Conservation (phyloP, 208 protist species). For the Strigomonas culicis region DNA sequence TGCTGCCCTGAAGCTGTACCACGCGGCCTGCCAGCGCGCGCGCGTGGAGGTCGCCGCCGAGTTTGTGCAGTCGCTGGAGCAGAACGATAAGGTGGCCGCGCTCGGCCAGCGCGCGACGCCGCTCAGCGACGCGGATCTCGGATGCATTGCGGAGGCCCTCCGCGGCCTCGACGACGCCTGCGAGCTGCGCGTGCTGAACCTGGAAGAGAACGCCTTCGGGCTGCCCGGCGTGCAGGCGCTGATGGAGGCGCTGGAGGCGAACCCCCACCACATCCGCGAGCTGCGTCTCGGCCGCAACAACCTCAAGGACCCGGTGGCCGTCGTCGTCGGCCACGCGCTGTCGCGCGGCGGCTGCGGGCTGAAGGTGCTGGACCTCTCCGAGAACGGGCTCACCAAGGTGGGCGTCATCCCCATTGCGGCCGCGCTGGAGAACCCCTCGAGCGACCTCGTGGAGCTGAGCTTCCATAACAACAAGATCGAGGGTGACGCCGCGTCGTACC, state of each 20-base stretch:
- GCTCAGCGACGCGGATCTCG: slow-evolving; percentile 71
- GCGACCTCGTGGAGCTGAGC: slow-evolving; percentile 79
- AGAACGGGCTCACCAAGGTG: slow-evolving; percentile 81
- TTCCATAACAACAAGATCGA: slow-evolving; percentile 91
- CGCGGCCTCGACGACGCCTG: slow-evolving; percentile 27
- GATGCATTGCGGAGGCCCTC: slow-evolving; percentile 73
- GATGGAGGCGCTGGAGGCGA: slow-evolving; percentile 76
- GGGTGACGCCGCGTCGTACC: slow-evolving; percentile 55
- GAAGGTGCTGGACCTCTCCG: slow-evolving; percentile 85
- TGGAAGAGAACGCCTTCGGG: slow-evolving; percentile 85
- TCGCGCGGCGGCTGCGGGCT: slow-evolving; percentile 68
- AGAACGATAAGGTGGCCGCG: slow-evolving; percentile 37
- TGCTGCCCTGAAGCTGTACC: slow-evolving; percentile 33
- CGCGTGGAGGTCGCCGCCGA: slow-evolving; percentile 56
- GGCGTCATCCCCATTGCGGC: slow-evolving; percentile 75
- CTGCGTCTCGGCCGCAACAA: slow-evolving; percentile 83
- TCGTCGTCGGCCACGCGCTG: slow-evolving; percentile 73
- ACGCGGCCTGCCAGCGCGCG: slow-evolving; percentile 63
- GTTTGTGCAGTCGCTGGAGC: slow-evolving; percentile 69
- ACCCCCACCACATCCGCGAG: slow-evolving; percentile 75
- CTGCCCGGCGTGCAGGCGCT: slow-evolving; percentile 69
- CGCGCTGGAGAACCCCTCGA: slow-evolving; percentile 51
- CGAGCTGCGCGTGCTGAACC: slow-evolving; percentile 59
- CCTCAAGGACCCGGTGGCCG: slow-evolving; percentile 77
- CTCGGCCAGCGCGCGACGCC: slow-evolving; percentile 47